phyloP scores from a whole-genome alignment of 2,329 filamentous ascomycete species.

The Neobulgaria alba region DNA sequence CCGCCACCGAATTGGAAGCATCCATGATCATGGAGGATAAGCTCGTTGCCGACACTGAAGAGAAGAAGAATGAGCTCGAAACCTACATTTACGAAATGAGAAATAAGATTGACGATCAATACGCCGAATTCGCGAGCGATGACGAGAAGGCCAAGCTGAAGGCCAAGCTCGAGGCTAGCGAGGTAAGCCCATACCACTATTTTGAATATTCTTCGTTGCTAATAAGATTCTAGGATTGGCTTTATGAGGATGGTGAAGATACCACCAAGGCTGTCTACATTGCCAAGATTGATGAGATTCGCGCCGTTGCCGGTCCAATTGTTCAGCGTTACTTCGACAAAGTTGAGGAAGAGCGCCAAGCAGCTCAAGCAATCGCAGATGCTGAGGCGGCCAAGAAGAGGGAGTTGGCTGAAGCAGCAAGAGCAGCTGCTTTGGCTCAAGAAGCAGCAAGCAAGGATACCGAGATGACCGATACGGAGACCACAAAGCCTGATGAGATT shows the following conservation, averaged over 20 bases:
- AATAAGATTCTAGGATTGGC: conserved; percentile 65
- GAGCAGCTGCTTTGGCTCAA: conserved; percentile 35
- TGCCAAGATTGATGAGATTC: conserved; percentile 93
- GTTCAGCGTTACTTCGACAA: conserved; percentile 94
- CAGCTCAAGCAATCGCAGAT: conserved; percentile 59
- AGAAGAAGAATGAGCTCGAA: conserved; percentile 99
- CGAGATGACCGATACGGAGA: conserved; percentile 56
- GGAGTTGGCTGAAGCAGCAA: conserved; percentile 27
- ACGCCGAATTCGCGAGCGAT: conserved; percentile 79
- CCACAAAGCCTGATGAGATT: conserved; percentile 39
- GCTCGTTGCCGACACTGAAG: conserved; percentile 93
- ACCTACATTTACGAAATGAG: conserved; percentile 94
- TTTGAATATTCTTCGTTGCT: conserved; percentile 9
- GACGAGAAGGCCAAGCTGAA: conserved; percentile 86
- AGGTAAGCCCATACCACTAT: conserved; percentile 61
- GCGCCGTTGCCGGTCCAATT: conserved; percentile 81
- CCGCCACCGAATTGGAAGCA: conserved; percentile 72
- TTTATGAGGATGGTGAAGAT: conserved; percentile 96
- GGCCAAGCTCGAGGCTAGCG: conserved; percentile 70
- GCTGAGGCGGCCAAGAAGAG: conserved; percentile 35
- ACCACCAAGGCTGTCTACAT: conserved; percentile 88
- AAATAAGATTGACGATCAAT: conserved; percentile 89
- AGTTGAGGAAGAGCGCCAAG: conserved; percentile 76
- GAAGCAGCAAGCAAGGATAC: conserved; percentile 40
- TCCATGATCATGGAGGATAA: conserved; percentile 97